Conservation (phyloP, 148 eudicot genomes). For the Nyssa sinensis region DNA sequence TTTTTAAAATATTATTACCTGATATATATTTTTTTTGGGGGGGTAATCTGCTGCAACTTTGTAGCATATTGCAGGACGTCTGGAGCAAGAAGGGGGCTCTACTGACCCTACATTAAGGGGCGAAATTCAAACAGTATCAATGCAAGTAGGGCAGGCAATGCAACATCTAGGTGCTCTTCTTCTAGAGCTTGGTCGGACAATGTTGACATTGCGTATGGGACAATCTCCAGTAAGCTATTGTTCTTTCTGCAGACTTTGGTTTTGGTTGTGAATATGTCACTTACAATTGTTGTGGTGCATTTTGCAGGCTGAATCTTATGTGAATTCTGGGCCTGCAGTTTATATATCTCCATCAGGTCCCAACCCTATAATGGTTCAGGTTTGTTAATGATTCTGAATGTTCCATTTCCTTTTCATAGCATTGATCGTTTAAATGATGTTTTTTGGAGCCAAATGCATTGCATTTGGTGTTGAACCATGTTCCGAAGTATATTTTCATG, state of each 20-base stretch:
- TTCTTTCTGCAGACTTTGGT: constrained; percentile 1
- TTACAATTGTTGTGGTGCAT: constrained; percentile 10
- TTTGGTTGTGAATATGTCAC: background rate
- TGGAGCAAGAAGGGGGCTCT: constrained; percentile 72
- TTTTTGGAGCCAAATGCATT: background rate
- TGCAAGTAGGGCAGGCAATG: constrained; percentile 72
- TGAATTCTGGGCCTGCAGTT: constrained; percentile 93
- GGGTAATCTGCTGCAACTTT: constrained; percentile 39
- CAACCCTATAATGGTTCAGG: constrained; percentile 98
- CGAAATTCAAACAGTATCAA: constrained; percentile 70
- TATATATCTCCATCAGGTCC: constrained; percentile 90
- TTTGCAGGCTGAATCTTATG: constrained; percentile 76
- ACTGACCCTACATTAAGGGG: constrained; percentile 61
- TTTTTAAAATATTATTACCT: constrained; percentile 20
- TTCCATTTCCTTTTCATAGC: background rate
- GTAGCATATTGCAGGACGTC: constrained; percentile 78
- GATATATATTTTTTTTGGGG: constrained; percentile 27
- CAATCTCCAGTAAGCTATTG: constrained; percentile 66
- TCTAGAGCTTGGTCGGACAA: constrained; percentile 92
- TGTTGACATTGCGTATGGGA: constrained; percentile 82
- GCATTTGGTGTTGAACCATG: background rate
- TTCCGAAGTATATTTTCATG: background rate
- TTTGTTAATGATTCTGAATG: constrained; percentile 25
- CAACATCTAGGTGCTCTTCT: constrained; percentile 93
- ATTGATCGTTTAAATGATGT: background rate